Conservation (phyloP, 805 yeast genomes). For the Saturnispora saitoi region DNA sequence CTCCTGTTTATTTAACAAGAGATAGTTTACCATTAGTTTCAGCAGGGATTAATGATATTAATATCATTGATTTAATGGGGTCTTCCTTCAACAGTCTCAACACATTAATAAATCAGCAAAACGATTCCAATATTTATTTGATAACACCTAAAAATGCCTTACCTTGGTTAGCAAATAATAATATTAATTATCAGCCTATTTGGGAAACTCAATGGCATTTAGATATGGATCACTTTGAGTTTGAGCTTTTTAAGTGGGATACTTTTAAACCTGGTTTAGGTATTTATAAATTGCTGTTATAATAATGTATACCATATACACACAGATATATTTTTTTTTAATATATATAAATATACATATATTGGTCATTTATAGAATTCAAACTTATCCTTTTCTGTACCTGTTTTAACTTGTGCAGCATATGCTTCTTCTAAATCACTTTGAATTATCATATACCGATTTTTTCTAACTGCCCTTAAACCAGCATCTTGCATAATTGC, state of each 20-base stretch:
- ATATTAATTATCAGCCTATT: slow-evolving; percentile 4
- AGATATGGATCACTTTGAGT: slow-evolving; percentile 70
- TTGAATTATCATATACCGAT: slow-evolving; percentile 93
- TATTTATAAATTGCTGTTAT: slow-evolving; percentile 31
- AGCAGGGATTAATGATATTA: background rate
- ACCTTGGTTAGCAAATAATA: slow-evolving; percentile 9
- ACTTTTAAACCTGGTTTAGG: slow-evolving; percentile 58
- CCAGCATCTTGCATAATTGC: slow-evolving; percentile 99
- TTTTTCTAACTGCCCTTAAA: slow-evolving; percentile 94
- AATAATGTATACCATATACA: background rate
- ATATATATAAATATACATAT: background rate
- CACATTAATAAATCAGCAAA: slow-evolving; percentile 1
- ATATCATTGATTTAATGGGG: slow-evolving; percentile 41
- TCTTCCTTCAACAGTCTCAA: slow-evolving; percentile 25
- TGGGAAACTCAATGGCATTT: slow-evolving; percentile 42
- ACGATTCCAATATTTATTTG: slow-evolving; percentile 12
- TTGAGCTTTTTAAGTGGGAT: slow-evolving; percentile 28
- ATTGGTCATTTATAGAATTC: slow-evolving; percentile 83
- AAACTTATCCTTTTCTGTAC: slow-evolving; percentile 91
- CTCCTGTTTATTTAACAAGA: background rate
- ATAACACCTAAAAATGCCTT: slow-evolving; percentile 25
- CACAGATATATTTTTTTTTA: background rate
- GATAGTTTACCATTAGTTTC: background rate
- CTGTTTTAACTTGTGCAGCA: slow-evolving; percentile 91
- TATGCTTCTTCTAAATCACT: slow-evolving; percentile 97